Percentiles rank a stretch among this genome's conserved stretches.
phyloP scores from a whole-genome alignment of 345 rosid species.

The Corchorus olitorius region DNA sequence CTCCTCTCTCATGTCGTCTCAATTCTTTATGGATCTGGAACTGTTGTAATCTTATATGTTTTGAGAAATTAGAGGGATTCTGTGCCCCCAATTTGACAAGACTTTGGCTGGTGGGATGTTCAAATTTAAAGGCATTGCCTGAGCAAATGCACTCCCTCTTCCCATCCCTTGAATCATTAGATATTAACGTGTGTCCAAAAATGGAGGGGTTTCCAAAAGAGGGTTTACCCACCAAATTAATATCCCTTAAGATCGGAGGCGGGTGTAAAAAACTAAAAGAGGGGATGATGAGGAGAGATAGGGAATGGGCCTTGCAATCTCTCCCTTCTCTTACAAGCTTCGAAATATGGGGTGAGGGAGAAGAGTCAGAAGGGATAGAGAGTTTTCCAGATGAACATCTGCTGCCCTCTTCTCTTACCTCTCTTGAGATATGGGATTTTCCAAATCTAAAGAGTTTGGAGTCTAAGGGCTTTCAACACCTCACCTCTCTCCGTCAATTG shows the following conservation, averaged over 20 bases:
- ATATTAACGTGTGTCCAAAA: no score
- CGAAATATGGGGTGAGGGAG: accelerated
- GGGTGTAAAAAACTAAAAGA: background rate
- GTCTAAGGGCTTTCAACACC: background rate
- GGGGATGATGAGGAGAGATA: background rate
- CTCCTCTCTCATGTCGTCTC: background rate
- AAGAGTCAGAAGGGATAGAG: background rate
- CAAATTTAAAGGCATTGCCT: background rate
- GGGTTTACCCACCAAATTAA: constrained; percentile 10
- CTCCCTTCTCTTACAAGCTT: constrained; percentile 10
- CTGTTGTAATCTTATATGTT: background rate
- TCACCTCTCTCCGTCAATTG: background rate
- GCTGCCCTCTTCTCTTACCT: background rate
- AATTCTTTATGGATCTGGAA: accelerated
- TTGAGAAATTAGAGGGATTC: background rate
- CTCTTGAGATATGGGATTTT: background rate
- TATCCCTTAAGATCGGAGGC: accelerated
- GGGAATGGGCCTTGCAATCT: background rate
- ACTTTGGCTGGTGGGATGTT: accelerated
- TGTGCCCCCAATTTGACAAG: background rate
- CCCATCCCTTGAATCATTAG: background rate
- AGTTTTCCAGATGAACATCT: background rate
- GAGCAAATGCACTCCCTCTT: no score
- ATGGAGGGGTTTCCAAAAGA: no score
- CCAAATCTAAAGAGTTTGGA: background rate